Evolutionary conservation across 768 basidiomycete genomes (phyloP), one percentile per base, ranked within the genome.

Genomic region (Boletus vermiculosoides): DNA sequence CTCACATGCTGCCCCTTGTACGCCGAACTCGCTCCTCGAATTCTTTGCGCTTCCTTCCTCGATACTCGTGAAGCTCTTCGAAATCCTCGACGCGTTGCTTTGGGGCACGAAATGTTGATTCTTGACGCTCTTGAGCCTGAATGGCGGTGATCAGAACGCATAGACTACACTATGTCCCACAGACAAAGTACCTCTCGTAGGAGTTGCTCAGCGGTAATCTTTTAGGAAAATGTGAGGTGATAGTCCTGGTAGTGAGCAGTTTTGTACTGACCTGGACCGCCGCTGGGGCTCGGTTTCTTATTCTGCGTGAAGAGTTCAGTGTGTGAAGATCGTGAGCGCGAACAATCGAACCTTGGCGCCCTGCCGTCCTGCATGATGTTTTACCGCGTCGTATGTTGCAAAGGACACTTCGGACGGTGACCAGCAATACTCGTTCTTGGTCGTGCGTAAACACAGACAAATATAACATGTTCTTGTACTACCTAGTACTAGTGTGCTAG

Each of bases 141-240:
- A 54, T 16, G 18, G 12, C 8, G 3, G 15, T 20, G 31, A 52
- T 67, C 18, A 67, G 36, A 50, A 16, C 11, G 15, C 13, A 16
- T 18, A 36, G 1, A 45, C 36, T 33, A 20, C 10, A 18, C 0
- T 40, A 8, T 11, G n/a, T 30, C 28, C 12, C 13, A 54, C 4
- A 37, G 31, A 47, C 28, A 12, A 55, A 74, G 46, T 70, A 90
- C 92, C 79, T 99, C 97, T 66, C 97, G 88, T 11, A 99, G 80
- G 42, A 99, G 86, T 76, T 99, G 97, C 75, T 98, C 97, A 15
- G 97, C 93, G 56, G 97, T 98, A 76, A 98, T 95, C 93, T 98
- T 74, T 46, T 23, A 57, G 40, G 45, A 49, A 59, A 52, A 39
- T 33, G 56, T 65, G 49, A 72, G 59, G 57, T 31, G 51, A 48